phyloP scores from a whole-genome alignment of 1,139 yeast genomes.

The Saccharomycopsis phalli region DNA sequence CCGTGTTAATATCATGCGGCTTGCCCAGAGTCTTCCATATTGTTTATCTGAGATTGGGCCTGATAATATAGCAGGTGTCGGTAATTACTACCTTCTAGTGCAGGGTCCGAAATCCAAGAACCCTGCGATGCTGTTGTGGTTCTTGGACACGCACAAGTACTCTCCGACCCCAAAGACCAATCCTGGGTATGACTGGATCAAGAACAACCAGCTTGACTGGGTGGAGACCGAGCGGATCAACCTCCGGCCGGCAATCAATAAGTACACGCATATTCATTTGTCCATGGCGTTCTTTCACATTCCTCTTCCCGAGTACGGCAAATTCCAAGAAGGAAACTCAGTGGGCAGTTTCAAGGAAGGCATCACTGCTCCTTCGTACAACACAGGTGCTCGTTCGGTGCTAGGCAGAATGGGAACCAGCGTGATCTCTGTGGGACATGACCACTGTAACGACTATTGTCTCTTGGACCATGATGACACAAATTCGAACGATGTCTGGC shows the following conservation, averaged over 20 bases:
- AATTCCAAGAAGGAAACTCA: constrained; percentile 32
- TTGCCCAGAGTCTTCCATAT: constrained; percentile 53
- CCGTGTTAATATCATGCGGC: constrained; percentile 52
- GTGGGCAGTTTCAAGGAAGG: constrained; percentile 64
- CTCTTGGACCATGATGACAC: constrained; percentile 35
- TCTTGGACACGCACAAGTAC: constrained; percentile 76
- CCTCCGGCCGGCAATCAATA: constrained; percentile 28
- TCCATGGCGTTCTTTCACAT: constrained; percentile 92
- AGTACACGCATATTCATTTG: constrained; percentile 39
- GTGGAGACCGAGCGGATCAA: constrained; percentile 36
- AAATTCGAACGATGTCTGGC: constrained; percentile 45
- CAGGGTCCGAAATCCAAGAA: constrained; percentile 34
- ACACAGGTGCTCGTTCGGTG: constrained; percentile 53
- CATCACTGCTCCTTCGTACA: constrained; percentile 66
- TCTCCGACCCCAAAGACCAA: constrained; percentile 52
- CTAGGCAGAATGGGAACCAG: constrained; percentile 58
- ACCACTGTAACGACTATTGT: constrained; percentile 90
- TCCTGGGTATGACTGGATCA: constrained; percentile 84
- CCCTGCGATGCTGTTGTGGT: constrained; percentile 53
- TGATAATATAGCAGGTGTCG: constrained; percentile 59
- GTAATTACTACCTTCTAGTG: constrained; percentile 60
- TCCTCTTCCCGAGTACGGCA: constrained; percentile 76
- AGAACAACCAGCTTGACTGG: constrained; percentile 60
- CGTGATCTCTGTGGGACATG: constrained; percentile 82
- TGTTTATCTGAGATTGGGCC: constrained; percentile 60